Evolutionary conservation across 495 filamentous ascomycete species (phyloP).

Genomic region (Cercophora samala): DNA sequence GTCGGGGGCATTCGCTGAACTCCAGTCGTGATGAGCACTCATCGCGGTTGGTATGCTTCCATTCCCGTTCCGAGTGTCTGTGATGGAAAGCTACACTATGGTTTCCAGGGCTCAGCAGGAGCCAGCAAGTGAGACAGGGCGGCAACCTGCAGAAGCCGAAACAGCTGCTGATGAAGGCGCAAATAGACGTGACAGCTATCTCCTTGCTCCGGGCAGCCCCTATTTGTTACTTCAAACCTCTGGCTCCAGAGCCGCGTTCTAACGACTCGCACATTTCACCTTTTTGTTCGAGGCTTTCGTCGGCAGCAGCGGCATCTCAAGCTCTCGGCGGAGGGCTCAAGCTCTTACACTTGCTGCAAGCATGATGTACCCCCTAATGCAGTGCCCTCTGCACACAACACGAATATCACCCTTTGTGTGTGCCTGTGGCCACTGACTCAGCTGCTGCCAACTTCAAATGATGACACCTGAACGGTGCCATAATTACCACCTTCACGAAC

Average conservation of each 20-base stretch:
- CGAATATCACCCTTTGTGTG: not conserved
- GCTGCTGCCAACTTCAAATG: not conserved
- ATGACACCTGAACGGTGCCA: not conserved
- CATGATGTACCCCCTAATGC: constrained; percentile 1
- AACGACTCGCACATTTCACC: not conserved
- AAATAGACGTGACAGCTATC: not conserved
- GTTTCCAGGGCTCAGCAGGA: not conserved
- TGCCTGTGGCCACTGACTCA: not conserved
- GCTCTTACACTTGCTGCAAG: not conserved
- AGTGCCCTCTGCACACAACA: not conserved
- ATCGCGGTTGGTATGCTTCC: too few relatives aligned
- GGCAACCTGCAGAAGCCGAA: constrained; percentile 19
- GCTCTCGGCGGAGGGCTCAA: not conserved
- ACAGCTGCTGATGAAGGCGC: constrained; percentile 4
- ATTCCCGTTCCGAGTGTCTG: not conserved
- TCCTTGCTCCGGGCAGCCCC: not conserved
- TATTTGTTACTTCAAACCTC: not conserved
- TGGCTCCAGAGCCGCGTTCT: not conserved
- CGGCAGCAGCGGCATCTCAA: not conserved
- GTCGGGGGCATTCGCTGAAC: too few relatives aligned
- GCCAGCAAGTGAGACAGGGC: constrained; percentile 12
- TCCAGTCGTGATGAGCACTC: too few relatives aligned
- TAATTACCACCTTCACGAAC: not conserved
- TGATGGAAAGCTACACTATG: not conserved
- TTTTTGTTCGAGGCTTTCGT: not conserved